Evolutionary conservation across 116 monocot genomes (phyloP).

Genomic region (Dioscorea cayenensis): DNA sequence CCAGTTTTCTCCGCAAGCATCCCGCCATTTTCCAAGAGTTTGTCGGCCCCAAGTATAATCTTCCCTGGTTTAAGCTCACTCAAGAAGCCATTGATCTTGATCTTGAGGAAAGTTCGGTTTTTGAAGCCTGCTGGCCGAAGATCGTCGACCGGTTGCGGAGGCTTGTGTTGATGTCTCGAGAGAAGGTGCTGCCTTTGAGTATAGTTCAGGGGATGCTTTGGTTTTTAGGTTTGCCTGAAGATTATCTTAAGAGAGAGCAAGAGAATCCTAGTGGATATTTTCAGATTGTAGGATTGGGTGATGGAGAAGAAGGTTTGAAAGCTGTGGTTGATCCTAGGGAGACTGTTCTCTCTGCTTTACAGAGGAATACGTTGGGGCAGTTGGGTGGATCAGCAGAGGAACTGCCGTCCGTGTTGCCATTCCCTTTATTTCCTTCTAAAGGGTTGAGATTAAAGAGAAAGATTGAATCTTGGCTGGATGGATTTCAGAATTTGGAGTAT

Average conservation of each 20-base stretch:
- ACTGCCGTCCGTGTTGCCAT: slow-evolving; percentile 9
- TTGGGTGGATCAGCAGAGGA: background rate
- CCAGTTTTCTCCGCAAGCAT: slow-evolving; percentile 51
- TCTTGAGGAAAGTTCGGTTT: slow-evolving; percentile 23
- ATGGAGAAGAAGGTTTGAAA: slow-evolving; percentile 29
- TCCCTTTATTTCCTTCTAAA: slow-evolving; percentile 70
- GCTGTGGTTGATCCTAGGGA: slow-evolving; percentile 3
- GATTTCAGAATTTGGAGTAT: slow-evolving; percentile 58
- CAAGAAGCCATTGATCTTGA: slow-evolving; percentile 28
- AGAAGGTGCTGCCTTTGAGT: slow-evolving; percentile 47
- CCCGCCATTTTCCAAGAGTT: slow-evolving; percentile 80
- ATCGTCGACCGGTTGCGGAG: slow-evolving; percentile 42
- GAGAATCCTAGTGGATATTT: slow-evolving; percentile 29
- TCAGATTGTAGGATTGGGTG: slow-evolving; percentile 30
- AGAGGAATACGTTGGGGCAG: slow-evolving; percentile 25
- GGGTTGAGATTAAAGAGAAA: slow-evolving; percentile 74
- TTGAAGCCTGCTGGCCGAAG: slow-evolving; percentile 13
- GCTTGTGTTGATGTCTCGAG: slow-evolving; percentile 50
- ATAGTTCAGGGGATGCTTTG: slow-evolving; percentile 73
- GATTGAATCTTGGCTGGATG: slow-evolving; percentile 55
- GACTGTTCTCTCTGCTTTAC: slow-evolving; percentile 31
- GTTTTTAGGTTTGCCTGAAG: slow-evolving; percentile 66
- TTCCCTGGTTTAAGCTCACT: slow-evolving; percentile 83
- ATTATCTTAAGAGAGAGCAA: slow-evolving; percentile 35
- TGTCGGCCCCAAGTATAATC: slow-evolving; percentile 44